Evolutionary conservation across 768 basidiomycete species (phyloP).

Genomic region (Gautieria morchelliformis): DNA sequence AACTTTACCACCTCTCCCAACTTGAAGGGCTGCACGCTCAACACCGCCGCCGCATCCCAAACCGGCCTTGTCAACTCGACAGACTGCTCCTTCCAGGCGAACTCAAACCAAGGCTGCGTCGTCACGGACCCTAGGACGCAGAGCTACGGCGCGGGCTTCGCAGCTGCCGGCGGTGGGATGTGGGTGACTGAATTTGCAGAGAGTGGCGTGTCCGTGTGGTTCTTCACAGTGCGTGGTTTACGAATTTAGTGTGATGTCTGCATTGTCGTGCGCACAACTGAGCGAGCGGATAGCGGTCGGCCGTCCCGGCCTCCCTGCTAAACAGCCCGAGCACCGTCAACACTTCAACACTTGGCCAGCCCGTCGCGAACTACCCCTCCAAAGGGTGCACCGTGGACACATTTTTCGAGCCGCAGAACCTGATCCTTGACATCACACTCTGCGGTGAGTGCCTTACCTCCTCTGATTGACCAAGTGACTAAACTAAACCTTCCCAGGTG

Average conservation of each 20-base stretch:
- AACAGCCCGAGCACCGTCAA: slow-evolving; percentile 16
- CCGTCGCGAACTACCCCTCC: slow-evolving; percentile 58
- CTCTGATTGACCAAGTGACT: not conserved
- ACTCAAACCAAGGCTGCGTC: slow-evolving; percentile 56
- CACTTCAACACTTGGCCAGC: slow-evolving; percentile 51
- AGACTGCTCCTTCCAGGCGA: slow-evolving; percentile 48
- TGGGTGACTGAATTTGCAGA: slow-evolving; percentile 66
- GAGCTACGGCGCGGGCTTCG: slow-evolving; percentile 62
- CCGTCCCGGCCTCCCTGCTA: slow-evolving; percentile 30
- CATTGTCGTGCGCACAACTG: not conserved
- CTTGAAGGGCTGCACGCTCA: not conserved
- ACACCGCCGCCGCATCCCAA: slow-evolving; percentile 49
- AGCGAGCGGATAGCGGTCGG: slow-evolving; percentile 21
- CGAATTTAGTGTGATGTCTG: not conserved
- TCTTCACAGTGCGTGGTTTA: slow-evolving; percentile 33
- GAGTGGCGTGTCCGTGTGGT: slow-evolving; percentile 52
- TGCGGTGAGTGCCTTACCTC: slow-evolving; percentile 31
- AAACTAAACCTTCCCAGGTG: slow-evolving; percentile 8
- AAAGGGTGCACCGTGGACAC: slow-evolving; percentile 41
- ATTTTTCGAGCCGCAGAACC: slow-evolving; percentile 53
- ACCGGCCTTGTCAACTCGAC: slow-evolving; percentile 37
- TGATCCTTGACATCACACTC: slow-evolving; percentile 68
- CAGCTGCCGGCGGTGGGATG: slow-evolving; percentile 51
- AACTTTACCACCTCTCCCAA: not conserved
- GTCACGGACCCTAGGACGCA: slow-evolving; percentile 42